phyloP scores from a whole-genome alignment of 139 green algal species.

The Pleodorina starrii region DNA sequence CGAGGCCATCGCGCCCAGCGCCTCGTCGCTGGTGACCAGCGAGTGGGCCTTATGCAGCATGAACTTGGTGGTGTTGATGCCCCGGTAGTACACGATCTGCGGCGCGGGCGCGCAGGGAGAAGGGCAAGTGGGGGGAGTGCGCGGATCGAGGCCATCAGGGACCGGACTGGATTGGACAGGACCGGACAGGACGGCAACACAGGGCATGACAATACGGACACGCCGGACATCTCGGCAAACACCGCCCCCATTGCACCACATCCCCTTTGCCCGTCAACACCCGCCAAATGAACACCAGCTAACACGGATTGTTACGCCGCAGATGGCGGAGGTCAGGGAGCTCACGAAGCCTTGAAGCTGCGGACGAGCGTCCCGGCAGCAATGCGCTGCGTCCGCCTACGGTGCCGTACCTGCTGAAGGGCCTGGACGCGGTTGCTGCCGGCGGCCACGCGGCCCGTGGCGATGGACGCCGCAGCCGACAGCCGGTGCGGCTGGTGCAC shows the following conservation, averaged over 20 bases:
- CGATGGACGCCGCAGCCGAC: slow-evolving; percentile 15
- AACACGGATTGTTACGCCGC: too few species aligned
- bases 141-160: too few species aligned
- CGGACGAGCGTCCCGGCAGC: too few species aligned
- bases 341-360: too few species aligned
- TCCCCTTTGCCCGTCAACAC: too few species aligned
- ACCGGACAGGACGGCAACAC: not conserved
- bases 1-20: not conserved
- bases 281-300: too few species aligned
- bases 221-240: too few species aligned
- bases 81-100: slow-evolving; percentile 9
- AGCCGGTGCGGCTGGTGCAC: slow-evolving; percentile 19
- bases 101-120: not conserved
- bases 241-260: too few species aligned
- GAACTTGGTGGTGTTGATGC: slow-evolving; percentile 24
- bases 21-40: slow-evolving; percentile 19
- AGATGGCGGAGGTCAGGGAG: too few species aligned
- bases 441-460: not conserved
- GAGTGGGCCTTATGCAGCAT: slow-evolving; percentile 42
- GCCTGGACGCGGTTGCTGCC: not conserved
- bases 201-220: too few species aligned
- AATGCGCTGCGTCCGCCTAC: too few species aligned
- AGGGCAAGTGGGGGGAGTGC: not conserved
- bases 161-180: not conserved
- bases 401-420: slow-evolving; percentile 7